phyloP scores from a whole-genome alignment of 768 basidiomycete genomes.

The Hortiboletus flavorubellus region DNA sequence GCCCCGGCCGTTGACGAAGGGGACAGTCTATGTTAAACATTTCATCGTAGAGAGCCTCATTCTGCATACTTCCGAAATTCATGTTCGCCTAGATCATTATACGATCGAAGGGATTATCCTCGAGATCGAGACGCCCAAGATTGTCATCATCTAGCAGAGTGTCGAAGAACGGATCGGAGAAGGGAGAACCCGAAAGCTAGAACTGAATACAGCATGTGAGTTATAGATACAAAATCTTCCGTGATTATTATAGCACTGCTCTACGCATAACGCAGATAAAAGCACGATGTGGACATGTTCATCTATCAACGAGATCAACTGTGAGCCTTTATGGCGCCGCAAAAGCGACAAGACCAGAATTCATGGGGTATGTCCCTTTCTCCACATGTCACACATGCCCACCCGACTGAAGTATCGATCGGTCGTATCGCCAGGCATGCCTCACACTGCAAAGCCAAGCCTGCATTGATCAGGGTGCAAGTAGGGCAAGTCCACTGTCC shows the following conservation, averaged over 20 bases:
- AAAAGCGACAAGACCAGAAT: slow-evolving; percentile 73
- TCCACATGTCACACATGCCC: slow-evolving; percentile 66
- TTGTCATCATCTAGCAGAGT: slow-evolving; percentile 80
- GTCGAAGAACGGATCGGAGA: slow-evolving; percentile 49
- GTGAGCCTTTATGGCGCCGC: slow-evolving; percentile 60
- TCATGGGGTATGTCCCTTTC: slow-evolving; percentile 58
- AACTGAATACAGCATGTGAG: slow-evolving; percentile 45
- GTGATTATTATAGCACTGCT: neutral
- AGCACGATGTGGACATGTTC: neutral
- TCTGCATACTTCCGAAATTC: neutral
- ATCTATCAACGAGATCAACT: slow-evolving; percentile 16
- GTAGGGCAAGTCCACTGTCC: slow-evolving; percentile 48
- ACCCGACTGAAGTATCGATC: slow-evolving; percentile 39
- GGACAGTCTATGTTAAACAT: too few relatives aligned
- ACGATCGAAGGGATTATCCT: slow-evolving; percentile 75
- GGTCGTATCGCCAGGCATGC: slow-evolving; percentile 51
- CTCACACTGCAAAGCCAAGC: slow-evolving; percentile 50
- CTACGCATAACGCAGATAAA: neutral
- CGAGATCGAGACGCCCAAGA: slow-evolving; percentile 82
- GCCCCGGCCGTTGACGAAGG: too few relatives aligned
- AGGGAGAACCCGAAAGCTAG: slow-evolving; percentile 63
- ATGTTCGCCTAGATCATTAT: slow-evolving; percentile 42
- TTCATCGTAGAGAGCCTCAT: neutral
- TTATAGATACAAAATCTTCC: neutral
- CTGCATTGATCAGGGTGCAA: slow-evolving; percentile 68